These are phyloP conservation scores for Tolypocladium pustulatum DNA, from an alignment of 2,329 filamentous ascomycete species.

Conservation along the genomic window DNA sequence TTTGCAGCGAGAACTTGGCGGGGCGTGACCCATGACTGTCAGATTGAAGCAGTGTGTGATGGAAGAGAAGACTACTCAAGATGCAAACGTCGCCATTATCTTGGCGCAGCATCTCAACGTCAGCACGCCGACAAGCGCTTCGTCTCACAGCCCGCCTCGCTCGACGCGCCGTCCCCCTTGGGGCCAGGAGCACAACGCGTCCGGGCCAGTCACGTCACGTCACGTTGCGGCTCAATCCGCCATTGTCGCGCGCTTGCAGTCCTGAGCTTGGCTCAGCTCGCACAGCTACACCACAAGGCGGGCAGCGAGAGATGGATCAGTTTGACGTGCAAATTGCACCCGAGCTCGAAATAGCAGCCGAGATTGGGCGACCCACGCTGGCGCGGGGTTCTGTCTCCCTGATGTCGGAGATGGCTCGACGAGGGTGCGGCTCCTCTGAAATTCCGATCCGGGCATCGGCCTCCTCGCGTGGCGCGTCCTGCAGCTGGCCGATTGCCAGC, in stretches of 20 bases:
- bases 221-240: neutral
- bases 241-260: neutral
- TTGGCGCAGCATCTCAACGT: neutral
- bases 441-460: conserved; percentile 14
- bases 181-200: neutral
- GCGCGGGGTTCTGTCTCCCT: neutral
- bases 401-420: neutral
- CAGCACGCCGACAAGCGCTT: neutral
- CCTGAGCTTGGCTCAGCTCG: neutral
- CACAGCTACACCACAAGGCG: neutral
- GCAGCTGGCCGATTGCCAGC: neutral
- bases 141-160: neutral
- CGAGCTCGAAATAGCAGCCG: neutral
- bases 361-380: neutral
- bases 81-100: neutral
- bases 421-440: conserved; percentile 14
- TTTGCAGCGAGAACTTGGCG: neutral
- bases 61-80: neutral
- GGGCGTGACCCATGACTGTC: neutral
- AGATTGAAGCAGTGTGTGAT: neutral
- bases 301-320: neutral
- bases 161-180: neutral
- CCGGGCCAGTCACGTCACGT: neutral
- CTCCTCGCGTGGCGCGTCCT: neutral
- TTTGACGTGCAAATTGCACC: neutral